Evolutionary conservation across 768 basidiomycete species (phyloP), one percentile per base, ranked within the genome.

Genomic region (Tulasnella sp.): DNA sequence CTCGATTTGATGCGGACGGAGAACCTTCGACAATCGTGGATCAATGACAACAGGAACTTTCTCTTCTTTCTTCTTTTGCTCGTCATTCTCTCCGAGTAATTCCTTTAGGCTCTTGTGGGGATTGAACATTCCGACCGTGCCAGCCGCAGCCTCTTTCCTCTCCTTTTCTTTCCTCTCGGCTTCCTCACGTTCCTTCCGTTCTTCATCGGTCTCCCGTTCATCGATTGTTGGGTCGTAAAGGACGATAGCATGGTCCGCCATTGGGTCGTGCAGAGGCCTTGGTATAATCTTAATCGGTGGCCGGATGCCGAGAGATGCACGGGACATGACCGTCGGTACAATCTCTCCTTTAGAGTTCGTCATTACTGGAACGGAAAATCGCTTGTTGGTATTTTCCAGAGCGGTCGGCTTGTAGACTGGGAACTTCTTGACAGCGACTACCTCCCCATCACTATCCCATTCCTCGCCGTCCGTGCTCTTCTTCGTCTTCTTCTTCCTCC

Each of bases 1-100:
- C 85, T 99, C 98, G 36, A 99, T 91, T 85, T 99, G 97, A 91
- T 99, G 97, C 27, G 97, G 97, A 71, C 97, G 90, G 38, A 99
- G 89, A 24, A 97, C 94, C 84, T 95, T 97, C 44, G 89, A 86
- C 46, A 99, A 86, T 52, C 89, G 88, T 6, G 97, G 97, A 84
- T 98, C 97, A 62, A 99, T 98, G 52, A 99, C 98, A 16, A 99
- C 97, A 3, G 97, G 93, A 3, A 99, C 95, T 85, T 98, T 99
- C 19, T 89, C 87, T 27, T 86, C 85, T 77, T 89, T 87, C 83
- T 92, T 92, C 87, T 91, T 90, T 82, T 89, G 89, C 81, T n/a
- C 83, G 81, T 88, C 89, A 31, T 89, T 89, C 83, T 94, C 91
- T 27, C 94, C 95, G 14, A 95, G 87, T 80, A 96, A 85, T 77